Percentiles rank a stretch among this genome's conserved stretches.
These are phyloP conservation scores for Calocybe cyanea DNA, from an alignment of 768 basidiomycete species.

Conservation along the genomic window DNA sequence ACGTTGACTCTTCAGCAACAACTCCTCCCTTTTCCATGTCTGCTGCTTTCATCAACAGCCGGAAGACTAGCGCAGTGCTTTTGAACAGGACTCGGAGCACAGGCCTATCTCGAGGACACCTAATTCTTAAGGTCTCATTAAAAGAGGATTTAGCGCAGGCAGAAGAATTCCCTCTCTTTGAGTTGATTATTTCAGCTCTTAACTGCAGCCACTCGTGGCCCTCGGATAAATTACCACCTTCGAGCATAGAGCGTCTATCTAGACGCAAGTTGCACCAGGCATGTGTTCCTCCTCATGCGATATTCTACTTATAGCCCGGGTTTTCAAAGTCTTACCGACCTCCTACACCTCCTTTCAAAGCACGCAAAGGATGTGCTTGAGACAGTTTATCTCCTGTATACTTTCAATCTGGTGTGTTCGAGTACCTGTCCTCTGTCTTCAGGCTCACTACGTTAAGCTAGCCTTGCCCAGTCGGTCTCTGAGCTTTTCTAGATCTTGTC, in stretches of 20 bases:
- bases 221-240: constrained; percentile 4
- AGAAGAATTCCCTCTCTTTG: constrained; percentile 5
- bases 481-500: not conserved
- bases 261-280: constrained; percentile 23
- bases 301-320: not conserved
- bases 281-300: not conserved
- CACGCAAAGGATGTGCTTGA: constrained; percentile 29
- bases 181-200: constrained; percentile 6
- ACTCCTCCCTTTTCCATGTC: constrained; percentile 20
- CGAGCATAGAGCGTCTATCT: constrained; percentile 9
- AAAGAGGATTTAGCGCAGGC: not conserved
- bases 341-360: constrained; percentile 51
- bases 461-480: no score
- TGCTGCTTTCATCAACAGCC: no score
- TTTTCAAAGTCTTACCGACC: constrained; percentile 48
- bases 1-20: constrained; percentile 59
- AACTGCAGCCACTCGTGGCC: constrained; percentile 5
- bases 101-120: no score
- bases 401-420: constrained; percentile 2
- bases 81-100: no score
- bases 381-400: constrained; percentile 8
- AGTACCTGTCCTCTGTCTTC: no score
- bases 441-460: no score
- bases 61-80: no score
- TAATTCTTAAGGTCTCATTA: no score